Evolutionary conservation across 129 eudicot genomes (phyloP).

Genomic region (Flaveria bidentis): DNA sequence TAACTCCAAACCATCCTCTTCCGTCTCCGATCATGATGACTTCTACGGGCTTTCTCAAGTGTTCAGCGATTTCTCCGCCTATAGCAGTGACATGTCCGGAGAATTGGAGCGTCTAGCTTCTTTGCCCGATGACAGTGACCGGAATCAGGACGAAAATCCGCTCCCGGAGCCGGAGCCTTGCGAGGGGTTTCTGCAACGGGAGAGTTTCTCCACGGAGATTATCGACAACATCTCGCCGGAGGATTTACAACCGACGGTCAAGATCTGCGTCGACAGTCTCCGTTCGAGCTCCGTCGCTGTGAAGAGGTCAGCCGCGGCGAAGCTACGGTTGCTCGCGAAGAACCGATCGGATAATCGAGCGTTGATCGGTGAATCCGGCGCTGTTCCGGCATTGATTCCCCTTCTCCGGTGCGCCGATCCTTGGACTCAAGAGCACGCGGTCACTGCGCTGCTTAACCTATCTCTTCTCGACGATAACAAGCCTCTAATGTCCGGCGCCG

Average conservation of each 20-base stretch:
- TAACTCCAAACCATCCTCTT: conserved; percentile 22
- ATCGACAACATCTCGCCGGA: conserved; percentile 81
- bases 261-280: conserved; percentile 67
- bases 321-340: conserved; percentile 71
- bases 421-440: conserved; percentile 91
- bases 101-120: conserved; percentile 72
- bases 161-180: conserved; percentile 53
- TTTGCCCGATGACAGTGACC: conserved; percentile 29
- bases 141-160: conserved; percentile 21
- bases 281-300: conserved; percentile 57
- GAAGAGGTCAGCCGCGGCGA: conserved; percentile 86
- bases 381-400: conserved; percentile 64
- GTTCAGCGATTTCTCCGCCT: conserved; percentile 72
- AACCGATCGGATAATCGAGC: conserved; percentile 87
- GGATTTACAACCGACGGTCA: conserved; percentile 97
- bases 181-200: conserved; percentile 60
- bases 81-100: conserved; percentile 84
- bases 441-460: conserved; percentile 78
- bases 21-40: conserved; percentile 32
- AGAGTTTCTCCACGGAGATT: conserved; percentile 73
- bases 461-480: conserved; percentile 71
- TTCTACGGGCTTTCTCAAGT: conserved; percentile 59
- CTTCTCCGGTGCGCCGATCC: conserved; percentile 79
- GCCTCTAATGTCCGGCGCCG: conserved; percentile 46
- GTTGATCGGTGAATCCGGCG: conserved; percentile 82